Conservation (phyloP, 2,329 filamentous ascomycete genomes). For the Colletotrichum brevisporum region DNA sequence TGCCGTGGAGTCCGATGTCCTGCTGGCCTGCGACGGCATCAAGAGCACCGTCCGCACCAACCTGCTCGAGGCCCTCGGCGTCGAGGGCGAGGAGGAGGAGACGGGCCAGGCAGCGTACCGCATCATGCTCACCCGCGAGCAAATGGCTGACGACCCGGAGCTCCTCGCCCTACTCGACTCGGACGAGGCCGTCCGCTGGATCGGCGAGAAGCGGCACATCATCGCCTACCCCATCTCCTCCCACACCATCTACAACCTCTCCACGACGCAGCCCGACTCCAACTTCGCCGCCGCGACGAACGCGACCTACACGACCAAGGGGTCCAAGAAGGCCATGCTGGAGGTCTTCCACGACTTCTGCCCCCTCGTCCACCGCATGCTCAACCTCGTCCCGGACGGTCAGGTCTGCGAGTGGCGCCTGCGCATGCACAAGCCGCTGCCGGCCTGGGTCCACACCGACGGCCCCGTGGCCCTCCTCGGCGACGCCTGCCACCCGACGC, state of each 20-base stretch:
- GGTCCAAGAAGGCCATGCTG: constrained; percentile 72
- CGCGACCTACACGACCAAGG: constrained; percentile 74
- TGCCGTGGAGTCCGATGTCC: constrained; percentile 66
- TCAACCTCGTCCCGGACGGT: constrained; percentile 72
- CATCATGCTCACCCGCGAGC: constrained; percentile 79
- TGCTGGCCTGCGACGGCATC: constrained; percentile 70
- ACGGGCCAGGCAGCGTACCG: constrained; percentile 85
- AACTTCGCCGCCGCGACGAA: constrained; percentile 71
- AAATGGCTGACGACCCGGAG: constrained; percentile 77
- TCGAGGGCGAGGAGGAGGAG: constrained; percentile 71
- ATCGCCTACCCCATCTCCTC: constrained; percentile 82
- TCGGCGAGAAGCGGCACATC: constrained; percentile 81
- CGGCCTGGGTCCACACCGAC: constrained; percentile 65
- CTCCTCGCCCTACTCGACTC: constrained; percentile 76
- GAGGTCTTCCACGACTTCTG: constrained; percentile 74
- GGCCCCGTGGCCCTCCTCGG: constrained; percentile 71
- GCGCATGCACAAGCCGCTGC: constrained; percentile 69
- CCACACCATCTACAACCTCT: constrained; percentile 76
- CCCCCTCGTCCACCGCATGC: constrained; percentile 69
- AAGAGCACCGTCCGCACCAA: constrained; percentile 65
- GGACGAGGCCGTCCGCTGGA: constrained; percentile 80
- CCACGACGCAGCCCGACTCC: constrained; percentile 72
- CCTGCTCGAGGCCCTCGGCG: constrained; percentile 68
- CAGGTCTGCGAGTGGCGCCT: constrained; percentile 77
- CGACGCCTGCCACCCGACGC: constrained; percentile 77